These are phyloP conservation scores for Erysimum pusillum DNA, from an alignment of 441 rosid species.

Conservation along the genomic window DNA sequence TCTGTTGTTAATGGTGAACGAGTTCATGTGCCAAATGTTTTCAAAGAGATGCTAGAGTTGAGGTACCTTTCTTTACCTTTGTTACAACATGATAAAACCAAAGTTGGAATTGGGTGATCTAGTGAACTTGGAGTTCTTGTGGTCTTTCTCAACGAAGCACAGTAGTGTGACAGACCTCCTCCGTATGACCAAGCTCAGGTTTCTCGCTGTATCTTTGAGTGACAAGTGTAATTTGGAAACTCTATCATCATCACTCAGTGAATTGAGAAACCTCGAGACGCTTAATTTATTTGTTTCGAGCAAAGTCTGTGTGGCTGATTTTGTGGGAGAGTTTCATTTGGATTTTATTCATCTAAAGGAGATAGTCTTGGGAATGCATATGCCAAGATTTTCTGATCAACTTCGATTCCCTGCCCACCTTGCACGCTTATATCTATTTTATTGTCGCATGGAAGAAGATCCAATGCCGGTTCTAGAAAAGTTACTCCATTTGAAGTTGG, in stretches of 20 bases:
- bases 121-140: neutral
- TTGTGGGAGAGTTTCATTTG: neutral
- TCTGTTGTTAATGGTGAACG: neutral
- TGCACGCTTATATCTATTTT: fast-evolving
- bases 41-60: neutral
- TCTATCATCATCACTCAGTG: neutral
- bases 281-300: fast-evolving
- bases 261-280: neutral
- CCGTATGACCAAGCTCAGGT: neutral
- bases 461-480: constrained; percentile 16
- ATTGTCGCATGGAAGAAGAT: neutral
- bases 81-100: neutral
- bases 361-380: fast-evolving
- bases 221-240: neutral
- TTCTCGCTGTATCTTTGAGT: neutral
- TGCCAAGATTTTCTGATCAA: neutral
- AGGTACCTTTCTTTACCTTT: neutral
- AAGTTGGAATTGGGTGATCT: neutral
- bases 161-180: neutral
- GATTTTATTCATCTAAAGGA: neutral
- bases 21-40: neutral
- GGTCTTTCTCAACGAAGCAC: neutral
- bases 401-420: neutral
- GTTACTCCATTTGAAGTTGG: neutral
- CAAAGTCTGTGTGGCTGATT: neutral